phyloP scores from a whole-genome alignment of 768 basidiomycete species.

The Hysterangium stoloniferum region DNA sequence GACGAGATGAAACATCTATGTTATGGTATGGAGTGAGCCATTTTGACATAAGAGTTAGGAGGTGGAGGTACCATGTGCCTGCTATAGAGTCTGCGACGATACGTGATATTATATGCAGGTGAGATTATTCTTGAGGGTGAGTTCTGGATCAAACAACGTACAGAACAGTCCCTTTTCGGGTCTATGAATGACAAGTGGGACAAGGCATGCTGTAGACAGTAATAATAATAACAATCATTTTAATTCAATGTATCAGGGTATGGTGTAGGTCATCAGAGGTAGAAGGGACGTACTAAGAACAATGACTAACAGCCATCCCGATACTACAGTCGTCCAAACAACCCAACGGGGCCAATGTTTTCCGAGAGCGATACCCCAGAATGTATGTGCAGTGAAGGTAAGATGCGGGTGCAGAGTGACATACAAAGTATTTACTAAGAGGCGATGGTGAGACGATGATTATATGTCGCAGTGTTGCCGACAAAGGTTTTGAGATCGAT shows the following conservation, averaged over 20 bases:
- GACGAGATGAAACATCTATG: constrained; percentile 9
- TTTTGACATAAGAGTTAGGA: background rate
- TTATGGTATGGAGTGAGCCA: background rate
- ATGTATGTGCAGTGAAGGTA: background rate
- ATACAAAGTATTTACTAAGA: too few species aligned
- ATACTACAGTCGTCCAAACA: background rate
- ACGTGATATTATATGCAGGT: background rate
- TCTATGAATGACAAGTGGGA: background rate
- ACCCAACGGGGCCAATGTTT: constrained; percentile 3
- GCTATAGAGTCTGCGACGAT: constrained; percentile 2
- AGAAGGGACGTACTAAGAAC: background rate
- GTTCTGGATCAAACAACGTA: background rate
- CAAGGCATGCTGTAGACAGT: background rate
- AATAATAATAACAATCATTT: background rate
- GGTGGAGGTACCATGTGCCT: background rate
- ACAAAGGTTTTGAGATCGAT: too few species aligned
- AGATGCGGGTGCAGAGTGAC: too few species aligned
- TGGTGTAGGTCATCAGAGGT: too few species aligned
- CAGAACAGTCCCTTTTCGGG: constrained; percentile 4
- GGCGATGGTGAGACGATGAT: too few species aligned
- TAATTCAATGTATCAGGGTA: background rate
- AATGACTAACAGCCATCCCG: constrained; percentile 1
- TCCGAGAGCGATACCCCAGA: constrained; percentile 3
- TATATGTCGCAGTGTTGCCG: too few species aligned
- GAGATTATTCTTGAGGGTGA: background rate